Percentiles rank a stretch among this genome's conserved stretches.
Conservation (phyloP, 2,329 filamentous ascomycete species). For the Neobulgaria alba region DNA sequence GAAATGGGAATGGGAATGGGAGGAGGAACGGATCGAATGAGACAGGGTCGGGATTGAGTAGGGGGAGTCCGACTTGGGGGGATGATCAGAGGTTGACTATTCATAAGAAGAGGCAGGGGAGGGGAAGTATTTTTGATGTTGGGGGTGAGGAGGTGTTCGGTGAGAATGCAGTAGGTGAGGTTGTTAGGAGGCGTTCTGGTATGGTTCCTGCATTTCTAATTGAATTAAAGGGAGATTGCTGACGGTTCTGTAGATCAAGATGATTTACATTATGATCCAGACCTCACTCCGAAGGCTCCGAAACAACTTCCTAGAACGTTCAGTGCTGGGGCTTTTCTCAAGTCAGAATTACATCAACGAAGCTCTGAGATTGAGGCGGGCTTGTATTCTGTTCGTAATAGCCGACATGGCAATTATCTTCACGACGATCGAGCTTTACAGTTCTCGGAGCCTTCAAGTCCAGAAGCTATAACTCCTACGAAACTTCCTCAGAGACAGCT, state of each 20-base stretch:
- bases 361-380: constrained; percentile 11
- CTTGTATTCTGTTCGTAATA: constrained; percentile 14
- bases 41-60: no score
- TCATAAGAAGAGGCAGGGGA: constrained; percentile 19
- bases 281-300: constrained; percentile 23
- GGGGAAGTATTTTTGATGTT: constrained; percentile 3
- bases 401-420: constrained; percentile 8
- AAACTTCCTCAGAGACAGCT: constrained; percentile 17
- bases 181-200: constrained; percentile 8
- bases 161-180: background rate
- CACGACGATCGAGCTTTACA: background rate
- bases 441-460: constrained; percentile 1
- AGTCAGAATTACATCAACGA: constrained; percentile 18
- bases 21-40: no score
- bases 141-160: background rate
- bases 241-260: constrained; percentile 3
- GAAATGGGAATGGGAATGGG: no score
- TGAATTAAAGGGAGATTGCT: background rate
- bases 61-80: constrained; percentile 22
- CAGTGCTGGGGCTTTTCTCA: constrained; percentile 23
- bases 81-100: constrained; percentile 25
- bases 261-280: constrained; percentile 13
- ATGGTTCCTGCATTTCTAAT: background rate
- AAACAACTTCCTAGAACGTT: constrained; percentile 13
- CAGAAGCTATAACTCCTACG: constrained; percentile 6